Base-by-base conservation (phyloP, 2,329 filamentous ascomycete species). In the Dendrostoma leiphaemia region DNA sequence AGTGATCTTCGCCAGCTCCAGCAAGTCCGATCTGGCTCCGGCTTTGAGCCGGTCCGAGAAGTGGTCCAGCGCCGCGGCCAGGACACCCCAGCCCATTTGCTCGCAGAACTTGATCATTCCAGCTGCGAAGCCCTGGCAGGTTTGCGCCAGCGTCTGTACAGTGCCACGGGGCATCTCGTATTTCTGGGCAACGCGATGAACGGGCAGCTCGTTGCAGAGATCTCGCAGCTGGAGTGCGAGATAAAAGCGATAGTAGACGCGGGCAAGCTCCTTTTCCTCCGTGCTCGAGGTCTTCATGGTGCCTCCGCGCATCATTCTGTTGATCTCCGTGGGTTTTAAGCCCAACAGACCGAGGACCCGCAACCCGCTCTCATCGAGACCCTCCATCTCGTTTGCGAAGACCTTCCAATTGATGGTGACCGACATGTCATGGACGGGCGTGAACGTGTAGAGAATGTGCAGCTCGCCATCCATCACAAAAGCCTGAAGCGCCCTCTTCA, bases 391-490 rank as follows among this genome's bases (percentile, higher is more conserved):
- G 58, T 87, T 82, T 46, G 86, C 82, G 61, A 90, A 91, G 0
- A 85, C 79, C 49, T 81, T 80, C 89, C 89, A 91, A 62, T 90
- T 86, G 53, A 91, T 78, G 8, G 75, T 71, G 3, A 77, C 70
- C 1, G 71, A 73, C 24, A 75, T 72, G 45, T 81, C 75, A 45
- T 89, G 84, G 2, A 91, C 79, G 0, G 89, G 89, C 0, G 89
- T 91, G 59, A 91, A 91, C 34, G 83, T 84, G 65, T 91, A 92
- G 44, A 91, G 78, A 12, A 90, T 80, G 63, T 91, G 89, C 84
- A 92, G 86, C 59, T 92, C 89, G 4, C 87, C 85, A 63, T 91
- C 88, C 81, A 92, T 85, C 12, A 91, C 89, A 63, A 92, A 91
- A 1, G 85, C 86, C 57, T 80, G 75, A 3, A 91, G 74, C 0